Evolutionary conservation across 352 stramenopile species (phyloP), one percentile per base, ranked within the genome.

Genomic region (Aphanomyces euteiches): DNA sequence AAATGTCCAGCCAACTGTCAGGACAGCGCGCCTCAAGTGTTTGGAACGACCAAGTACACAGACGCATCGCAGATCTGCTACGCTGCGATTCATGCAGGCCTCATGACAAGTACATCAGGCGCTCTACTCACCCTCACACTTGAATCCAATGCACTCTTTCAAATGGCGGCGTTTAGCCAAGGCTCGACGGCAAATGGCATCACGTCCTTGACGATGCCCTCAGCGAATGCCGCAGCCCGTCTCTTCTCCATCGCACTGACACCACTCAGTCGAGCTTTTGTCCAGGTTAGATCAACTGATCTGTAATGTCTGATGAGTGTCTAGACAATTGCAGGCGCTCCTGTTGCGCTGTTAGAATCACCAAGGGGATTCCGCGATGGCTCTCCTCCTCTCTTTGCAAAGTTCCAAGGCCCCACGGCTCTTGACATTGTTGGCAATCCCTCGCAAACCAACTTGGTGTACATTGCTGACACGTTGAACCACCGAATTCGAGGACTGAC

Each of bases 401-500:
- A 79, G n/a, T 92, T 96, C 50, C 78, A 85, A 75, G 78, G 74
- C 5, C 84, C 84, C 6, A 82, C 75, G 43, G 88, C 83, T 19
- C 76, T 96, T 47, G 82, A 82, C 54, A 79, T 90, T 36, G 92
- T 87, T 74, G 77, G 79, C 0, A 74, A 69, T 64, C 85, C 81
- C 19, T 87, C 78, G 64, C 79, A 78, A n/a, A 80, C 79, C 12
- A 66, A 83, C 15, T 68, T 90, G 56, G 69, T 98, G 45, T 93
- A 92, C 56, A 79, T 99, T 41, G 90, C 96, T 7, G 96, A 99
- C 76, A 90, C 84, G 43, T 81, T 83, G n/a, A 98, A 98, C 68
- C 87, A 98, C 80, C 82, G 84, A 6, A 94, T 99, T 58, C 85
- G 96, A n/a, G 81, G 76, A 6, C 76, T 98, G 66, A 95, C 87